phyloP scores from a whole-genome alignment of 2,329 filamentous ascomycete genomes.

The Bertia moriformis region DNA sequence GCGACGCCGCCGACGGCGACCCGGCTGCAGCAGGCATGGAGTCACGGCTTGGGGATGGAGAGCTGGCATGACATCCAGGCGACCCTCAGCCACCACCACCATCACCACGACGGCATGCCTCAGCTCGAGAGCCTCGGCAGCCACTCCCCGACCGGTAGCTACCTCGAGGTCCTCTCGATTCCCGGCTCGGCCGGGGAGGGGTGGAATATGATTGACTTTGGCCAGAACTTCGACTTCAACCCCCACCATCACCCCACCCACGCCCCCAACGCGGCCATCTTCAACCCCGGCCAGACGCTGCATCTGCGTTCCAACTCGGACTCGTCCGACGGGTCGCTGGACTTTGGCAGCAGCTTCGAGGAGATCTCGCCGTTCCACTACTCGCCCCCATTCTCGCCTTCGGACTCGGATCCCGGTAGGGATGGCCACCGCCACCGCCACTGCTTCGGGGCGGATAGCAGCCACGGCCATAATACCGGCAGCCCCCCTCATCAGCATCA shows the following conservation, averaged over 20 bases:
- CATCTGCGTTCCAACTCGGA: constrained; percentile 50
- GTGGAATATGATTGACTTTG: constrained; percentile 42
- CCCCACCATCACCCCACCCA: constrained; percentile 29
- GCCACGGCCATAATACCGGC: constrained; percentile 21
- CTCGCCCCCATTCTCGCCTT: constrained; percentile 58
- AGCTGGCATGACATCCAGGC: constrained; percentile 71
- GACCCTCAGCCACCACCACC: constrained; percentile 40
- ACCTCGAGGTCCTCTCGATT: constrained; percentile 45
- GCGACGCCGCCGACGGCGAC: too few species aligned
- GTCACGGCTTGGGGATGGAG: constrained; percentile 40
- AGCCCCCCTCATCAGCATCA: too few species aligned
- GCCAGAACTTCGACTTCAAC: constrained; percentile 36
- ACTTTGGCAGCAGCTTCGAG: constrained; percentile 42
- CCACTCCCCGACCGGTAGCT: constrained; percentile 44
- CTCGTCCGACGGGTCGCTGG: constrained; percentile 40
- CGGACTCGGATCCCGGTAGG: constrained; percentile 57
- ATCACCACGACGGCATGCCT: too few species aligned
- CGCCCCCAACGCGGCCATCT: too few species aligned
- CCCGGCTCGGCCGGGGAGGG: constrained; percentile 47
- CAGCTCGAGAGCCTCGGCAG: too few species aligned
- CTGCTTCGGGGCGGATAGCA: constrained; percentile 42
- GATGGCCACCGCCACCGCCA: constrained; percentile 49
- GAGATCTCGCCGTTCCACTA: constrained; percentile 32
- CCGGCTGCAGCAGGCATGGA: constrained; percentile 41
- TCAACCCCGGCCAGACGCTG: constrained; percentile 47